A percentile compares a stretch with the other conserved stretches of the same genome.
Evolutionary conservation across 1,284 basidiomycete species (phyloP).

Genomic region (Trichosporon faecale): DNA sequence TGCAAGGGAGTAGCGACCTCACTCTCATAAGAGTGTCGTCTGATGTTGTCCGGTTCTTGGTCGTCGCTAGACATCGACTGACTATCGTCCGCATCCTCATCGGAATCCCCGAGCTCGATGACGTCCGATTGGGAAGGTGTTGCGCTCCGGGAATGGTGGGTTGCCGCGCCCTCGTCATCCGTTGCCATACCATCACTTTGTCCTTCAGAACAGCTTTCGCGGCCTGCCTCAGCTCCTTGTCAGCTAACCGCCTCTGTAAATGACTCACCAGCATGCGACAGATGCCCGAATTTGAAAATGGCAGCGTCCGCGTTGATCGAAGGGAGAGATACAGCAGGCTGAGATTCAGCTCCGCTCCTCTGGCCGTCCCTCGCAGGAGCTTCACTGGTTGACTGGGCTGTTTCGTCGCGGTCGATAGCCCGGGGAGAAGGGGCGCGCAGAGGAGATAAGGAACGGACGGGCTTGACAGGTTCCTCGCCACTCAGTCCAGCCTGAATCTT

Average conservation of each 20-base stretch:
- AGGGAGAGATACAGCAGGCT: too few species aligned
- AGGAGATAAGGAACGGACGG: conserved; percentile 5
- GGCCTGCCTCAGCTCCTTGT: neutral
- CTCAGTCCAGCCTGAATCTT: conserved; percentile 34
- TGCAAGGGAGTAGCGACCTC: neutral
- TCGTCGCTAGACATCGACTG: neutral
- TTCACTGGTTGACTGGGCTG: neutral
- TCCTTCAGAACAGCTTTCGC: neutral
- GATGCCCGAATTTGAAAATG: too few species aligned
- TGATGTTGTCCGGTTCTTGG: too few species aligned
- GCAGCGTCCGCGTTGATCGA: too few species aligned
- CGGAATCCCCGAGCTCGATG: neutral
- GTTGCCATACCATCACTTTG: neutral
- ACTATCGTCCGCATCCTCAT: neutral
- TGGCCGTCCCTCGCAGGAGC: neutral
- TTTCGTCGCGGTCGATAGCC: too few species aligned
- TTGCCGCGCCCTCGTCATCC: neutral
- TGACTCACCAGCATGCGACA: neutral
- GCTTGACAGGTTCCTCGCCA: conserved; percentile 19
- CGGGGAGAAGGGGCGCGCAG: neutral
- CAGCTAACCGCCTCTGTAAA: neutral
- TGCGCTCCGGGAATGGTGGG: neutral
- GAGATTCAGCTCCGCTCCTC: too few species aligned
- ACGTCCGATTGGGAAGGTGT: neutral
- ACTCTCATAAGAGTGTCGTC: neutral